Evolutionary conservation across 2,329 filamentous ascomycete genomes (phyloP).

Genomic region (Shiraia bambusicola): DNA sequence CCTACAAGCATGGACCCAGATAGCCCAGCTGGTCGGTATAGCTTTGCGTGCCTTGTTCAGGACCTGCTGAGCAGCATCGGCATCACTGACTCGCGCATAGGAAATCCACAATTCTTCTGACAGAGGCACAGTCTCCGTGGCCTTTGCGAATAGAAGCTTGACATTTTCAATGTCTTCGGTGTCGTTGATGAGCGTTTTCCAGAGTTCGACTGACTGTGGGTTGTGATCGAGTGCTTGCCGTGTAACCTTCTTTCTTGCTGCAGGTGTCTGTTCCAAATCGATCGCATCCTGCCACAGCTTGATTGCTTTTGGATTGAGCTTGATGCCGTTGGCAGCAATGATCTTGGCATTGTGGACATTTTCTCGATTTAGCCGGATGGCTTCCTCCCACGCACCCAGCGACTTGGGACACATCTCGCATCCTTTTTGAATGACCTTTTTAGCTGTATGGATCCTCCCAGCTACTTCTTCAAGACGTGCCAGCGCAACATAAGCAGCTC

Average conservation of each 20-base stretch:
- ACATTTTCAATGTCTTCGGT: constrained; percentile 91
- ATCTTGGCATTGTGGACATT: constrained; percentile 92
- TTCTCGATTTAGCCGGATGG: constrained; percentile 75
- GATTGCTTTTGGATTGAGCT: constrained; percentile 85
- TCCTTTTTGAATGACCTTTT: constrained; percentile 83
- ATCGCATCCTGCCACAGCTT: constrained; percentile 94
- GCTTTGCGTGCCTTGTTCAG: constrained; percentile 94
- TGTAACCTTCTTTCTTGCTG: constrained; percentile 89
- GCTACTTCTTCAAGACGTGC: constrained; percentile 90
- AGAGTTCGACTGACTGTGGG: constrained; percentile 91
- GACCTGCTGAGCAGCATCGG: constrained; percentile 90
- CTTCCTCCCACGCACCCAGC: constrained; percentile 94
- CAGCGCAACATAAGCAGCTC: constrained; percentile 92
- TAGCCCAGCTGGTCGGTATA: constrained; percentile 87
- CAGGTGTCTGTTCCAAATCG: constrained; percentile 78
- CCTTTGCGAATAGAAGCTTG: constrained; percentile 84
- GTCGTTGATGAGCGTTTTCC: constrained; percentile 95
- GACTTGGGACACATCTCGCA: constrained; percentile 91
- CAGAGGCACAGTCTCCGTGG: constrained; percentile 89
- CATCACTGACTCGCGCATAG: constrained; percentile 82
- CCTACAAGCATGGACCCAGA: constrained; percentile 93
- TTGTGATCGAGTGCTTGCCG: constrained; percentile 89
- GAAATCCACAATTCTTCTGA: constrained; percentile 96
- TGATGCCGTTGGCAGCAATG: constrained; percentile 90
- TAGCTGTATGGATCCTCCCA: constrained; percentile 84